phyloP scores from a whole-genome alignment of 2,329 filamentous ascomycete genomes.

The Bipolaris sorokiniana region DNA sequence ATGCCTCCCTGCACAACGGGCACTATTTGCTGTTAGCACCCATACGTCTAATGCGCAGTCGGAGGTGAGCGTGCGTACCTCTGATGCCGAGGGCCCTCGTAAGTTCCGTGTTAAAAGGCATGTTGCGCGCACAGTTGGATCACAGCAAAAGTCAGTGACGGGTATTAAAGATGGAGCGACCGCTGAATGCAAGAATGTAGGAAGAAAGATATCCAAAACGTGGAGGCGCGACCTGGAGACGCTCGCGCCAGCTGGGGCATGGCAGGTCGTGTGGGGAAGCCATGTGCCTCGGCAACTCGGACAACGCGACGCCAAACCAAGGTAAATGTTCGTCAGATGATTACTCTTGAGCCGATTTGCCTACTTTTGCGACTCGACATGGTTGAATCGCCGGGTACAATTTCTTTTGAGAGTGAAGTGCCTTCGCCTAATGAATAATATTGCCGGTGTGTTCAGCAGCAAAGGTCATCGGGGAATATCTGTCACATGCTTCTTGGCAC shows the following conservation, averaged over 20 bases:
- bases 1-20: slow-evolving; percentile 86
- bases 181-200: background rate
- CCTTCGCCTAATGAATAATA: background rate
- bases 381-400: slow-evolving; percentile 3
- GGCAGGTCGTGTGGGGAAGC: slow-evolving; percentile 34
- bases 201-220: slow-evolving; percentile 13
- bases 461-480: background rate
- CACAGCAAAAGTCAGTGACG: background rate
- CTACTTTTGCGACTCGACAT: slow-evolving; percentile 19
- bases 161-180: background rate
- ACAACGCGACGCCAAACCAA: slow-evolving; percentile 22
- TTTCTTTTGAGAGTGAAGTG: background rate
- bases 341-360: slow-evolving; percentile 5
- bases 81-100: slow-evolving; percentile 66
- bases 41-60: background rate
- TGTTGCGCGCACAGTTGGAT: slow-evolving; percentile 35
- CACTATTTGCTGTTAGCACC: slow-evolving; percentile 62
- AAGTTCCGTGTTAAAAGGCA: slow-evolving; percentile 70
- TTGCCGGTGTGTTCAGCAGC: background rate
- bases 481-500: slow-evolving; percentile 14
- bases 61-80: slow-evolving; percentile 35
- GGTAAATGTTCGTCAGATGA: slow-evolving; percentile 14
- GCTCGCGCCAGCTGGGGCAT: slow-evolving; percentile 22
- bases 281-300: slow-evolving; percentile 37
- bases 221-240: slow-evolving; percentile 13